phyloP scores from a whole-genome alignment of 805 yeast species.

The Spathaspora gorwiae region DNA sequence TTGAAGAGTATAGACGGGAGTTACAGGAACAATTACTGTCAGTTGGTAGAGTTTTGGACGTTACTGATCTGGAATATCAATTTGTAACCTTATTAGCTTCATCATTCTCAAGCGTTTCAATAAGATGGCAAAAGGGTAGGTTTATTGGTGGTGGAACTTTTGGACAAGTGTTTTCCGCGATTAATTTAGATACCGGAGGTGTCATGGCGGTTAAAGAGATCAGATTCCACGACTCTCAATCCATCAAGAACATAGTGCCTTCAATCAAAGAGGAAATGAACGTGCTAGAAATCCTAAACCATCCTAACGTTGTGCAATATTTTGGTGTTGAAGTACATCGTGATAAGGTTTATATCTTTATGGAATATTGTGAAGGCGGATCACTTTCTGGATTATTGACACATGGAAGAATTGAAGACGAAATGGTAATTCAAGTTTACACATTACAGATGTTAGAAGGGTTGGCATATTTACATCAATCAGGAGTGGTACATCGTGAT shows the following conservation, averaged over 20 bases:
- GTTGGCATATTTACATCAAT: constrained; percentile 85
- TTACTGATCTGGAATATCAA: constrained; percentile 80
- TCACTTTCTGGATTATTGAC: constrained; percentile 80
- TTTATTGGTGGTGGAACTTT: constrained; percentile 94
- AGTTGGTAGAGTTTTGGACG: constrained; percentile 88
- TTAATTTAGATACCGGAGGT: constrained; percentile 90
- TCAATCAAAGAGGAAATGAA: constrained; percentile 95
- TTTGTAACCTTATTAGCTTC: constrained; percentile 83
- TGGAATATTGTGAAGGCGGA: constrained; percentile 98
- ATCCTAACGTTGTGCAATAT: constrained; percentile 94
- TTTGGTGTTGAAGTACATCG: constrained; percentile 97
- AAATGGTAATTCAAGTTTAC: constrained; percentile 84
- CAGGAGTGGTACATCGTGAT: constrained; percentile 95
- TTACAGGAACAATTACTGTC: constrained; percentile 39
- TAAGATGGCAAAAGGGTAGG: constrained; percentile 95
- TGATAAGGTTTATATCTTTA: constrained; percentile 89
- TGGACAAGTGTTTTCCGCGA: constrained; percentile 90
- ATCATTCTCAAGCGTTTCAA: constrained; percentile 81
- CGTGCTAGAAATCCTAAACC: constrained; percentile 88
- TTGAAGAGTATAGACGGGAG: constrained; percentile 55
- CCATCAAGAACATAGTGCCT: constrained; percentile 79
- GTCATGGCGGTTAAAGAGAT: constrained; percentile 97
- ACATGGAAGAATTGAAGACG: constrained; percentile 94
- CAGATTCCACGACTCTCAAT: constrained; percentile 80
- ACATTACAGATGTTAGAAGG: constrained; percentile 93